Evolutionary conservation across 2,329 filamentous ascomycete genomes (phyloP), one percentile per base, ranked within the genome.

Genomic region (Oidium heveae): DNA sequence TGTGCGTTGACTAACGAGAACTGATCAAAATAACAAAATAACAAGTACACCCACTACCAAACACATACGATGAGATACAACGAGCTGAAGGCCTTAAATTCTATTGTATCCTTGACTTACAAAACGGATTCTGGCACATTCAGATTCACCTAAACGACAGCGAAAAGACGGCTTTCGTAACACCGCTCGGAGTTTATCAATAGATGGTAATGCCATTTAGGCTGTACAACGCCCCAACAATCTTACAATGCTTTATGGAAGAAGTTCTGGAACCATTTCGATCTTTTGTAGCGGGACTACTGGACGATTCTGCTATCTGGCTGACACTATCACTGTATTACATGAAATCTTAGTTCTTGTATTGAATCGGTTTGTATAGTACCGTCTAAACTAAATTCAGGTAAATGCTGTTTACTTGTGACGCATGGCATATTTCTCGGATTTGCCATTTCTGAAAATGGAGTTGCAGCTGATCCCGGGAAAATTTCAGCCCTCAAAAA

Each of bases 181-280:
- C 22, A 22, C 43, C 12, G 5, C 10, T 47, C 20, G 18, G 43
- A 22, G 22, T 24, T 24, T 47, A 47, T 15, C 12, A 47, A 47
- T 47, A 12, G 15, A 47, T 22, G 12, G 15, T 47, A 13, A 47
- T 47, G 18, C 43, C 43, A 4, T 47, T 57, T 32, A 8, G 28
- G 28, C 4, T 32, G 9, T 32, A 8, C 7, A 32, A 32, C 28
- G 28, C 28, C 28, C 28, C 22, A 16, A 28, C 54, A 2, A 54
- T 49, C 2, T 57, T 49, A 22, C 54, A 54, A 47, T n/a, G 22
- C 18, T 51, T 51, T 18, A 51, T 51, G 22, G 47, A 34, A 51
- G 47, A 51, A 51, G 15, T 51, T 8, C 18, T 51, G 4, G 22
- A 34, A n/a, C 22, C 28, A 4, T 51, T 32, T 16, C 18, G 22